Conservation (phyloP, 1,284 basidiomycete species). For the Xerocomus minutiporus region DNA sequence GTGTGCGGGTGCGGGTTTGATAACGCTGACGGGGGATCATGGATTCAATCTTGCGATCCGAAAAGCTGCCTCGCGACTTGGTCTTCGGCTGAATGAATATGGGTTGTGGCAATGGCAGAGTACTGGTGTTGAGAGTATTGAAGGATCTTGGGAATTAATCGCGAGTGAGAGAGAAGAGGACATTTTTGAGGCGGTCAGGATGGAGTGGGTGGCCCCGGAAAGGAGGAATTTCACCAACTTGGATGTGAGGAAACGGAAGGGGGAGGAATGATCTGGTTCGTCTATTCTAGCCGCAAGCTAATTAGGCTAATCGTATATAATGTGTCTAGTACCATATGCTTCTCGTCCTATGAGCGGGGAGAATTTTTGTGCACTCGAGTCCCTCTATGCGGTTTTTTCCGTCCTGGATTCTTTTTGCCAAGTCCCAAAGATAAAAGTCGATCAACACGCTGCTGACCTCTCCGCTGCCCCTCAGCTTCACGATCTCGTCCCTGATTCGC, state of each 20-base stretch:
- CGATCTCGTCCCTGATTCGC: constrained; percentile 48
- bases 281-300: not conserved
- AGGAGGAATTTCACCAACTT: constrained; percentile 25
- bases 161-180: constrained; percentile 24
- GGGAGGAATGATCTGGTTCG: constrained; percentile 10
- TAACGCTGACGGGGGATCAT: constrained; percentile 50
- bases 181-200: constrained; percentile 22
- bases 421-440: constrained; percentile 83
- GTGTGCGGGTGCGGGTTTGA: constrained; percentile 46
- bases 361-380: constrained; percentile 51
- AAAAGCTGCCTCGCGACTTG: constrained; percentile 39
- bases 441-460: constrained; percentile 71
- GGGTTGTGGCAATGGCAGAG: constrained; percentile 53
- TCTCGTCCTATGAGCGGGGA: constrained; percentile 73
- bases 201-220: constrained; percentile 29
- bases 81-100: constrained; percentile 49
- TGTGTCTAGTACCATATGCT: constrained; percentile 72
- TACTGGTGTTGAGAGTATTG: constrained; percentile 1
- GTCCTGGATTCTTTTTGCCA: constrained; percentile 69
- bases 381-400: constrained; percentile 55
- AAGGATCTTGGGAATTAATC: constrained; percentile 24
- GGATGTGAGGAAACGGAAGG: constrained; percentile 6
- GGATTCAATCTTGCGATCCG: constrained; percentile 41
- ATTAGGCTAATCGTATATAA: constrained; percentile 11
- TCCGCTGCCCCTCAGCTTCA: constrained; percentile 23